Evolutionary conservation across 2,329 filamentous ascomycete genomes (phyloP), one percentile per base, ranked within the genome.

Genomic region (Penicillium palitans): DNA sequence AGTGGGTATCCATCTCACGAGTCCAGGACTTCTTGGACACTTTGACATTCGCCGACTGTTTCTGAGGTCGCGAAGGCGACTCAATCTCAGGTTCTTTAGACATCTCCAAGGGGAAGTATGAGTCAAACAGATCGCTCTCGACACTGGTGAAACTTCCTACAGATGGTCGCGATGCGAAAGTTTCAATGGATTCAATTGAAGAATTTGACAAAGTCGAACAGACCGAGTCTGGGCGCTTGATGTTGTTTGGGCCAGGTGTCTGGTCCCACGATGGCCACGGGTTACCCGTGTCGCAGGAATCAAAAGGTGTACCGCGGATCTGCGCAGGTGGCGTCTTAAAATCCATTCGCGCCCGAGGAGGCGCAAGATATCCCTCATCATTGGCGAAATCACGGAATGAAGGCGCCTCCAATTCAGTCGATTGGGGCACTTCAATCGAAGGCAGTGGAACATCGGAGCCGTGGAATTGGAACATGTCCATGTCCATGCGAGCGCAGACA

Each of bases 1-100:
- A 73, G 67, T 88, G 86, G 56, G 83, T 80, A 68, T 88, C 86
- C 84, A 87, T 87, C 52, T 86, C 84, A 44, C 81, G 75, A 6
- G 82, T 86, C 81, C 85, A 88, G 41, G 68, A 67, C 68, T 63
- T 63, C 61, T 71, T 49, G 21, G 27, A 19, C 35, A 24, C 24
- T 65, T 65, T 53, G 60, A 64, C 27, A 61, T 57, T 46, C 25
- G 60, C 59, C 15, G 69, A 64, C n/a, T 72, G 67, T 24, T 68
- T 72, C 54, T 65, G 66, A 9, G 70, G 71, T 45, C 73, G 65
- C 33, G 72, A 72, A 6, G 76, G 74, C 19, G 76, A 74, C 47
- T 78, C 76, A n/a, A 70, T 61, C 33, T 73, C 64, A 46, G 72
- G 62, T 66, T 77, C 73, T 56, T 71, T 71, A 17, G 70, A 62